Evolutionary conservation across 192 early-diverging fungal genomes (phyloP), one percentile per base, ranked within the genome.

Genomic region (Entophlyctis helioformis): DNA sequence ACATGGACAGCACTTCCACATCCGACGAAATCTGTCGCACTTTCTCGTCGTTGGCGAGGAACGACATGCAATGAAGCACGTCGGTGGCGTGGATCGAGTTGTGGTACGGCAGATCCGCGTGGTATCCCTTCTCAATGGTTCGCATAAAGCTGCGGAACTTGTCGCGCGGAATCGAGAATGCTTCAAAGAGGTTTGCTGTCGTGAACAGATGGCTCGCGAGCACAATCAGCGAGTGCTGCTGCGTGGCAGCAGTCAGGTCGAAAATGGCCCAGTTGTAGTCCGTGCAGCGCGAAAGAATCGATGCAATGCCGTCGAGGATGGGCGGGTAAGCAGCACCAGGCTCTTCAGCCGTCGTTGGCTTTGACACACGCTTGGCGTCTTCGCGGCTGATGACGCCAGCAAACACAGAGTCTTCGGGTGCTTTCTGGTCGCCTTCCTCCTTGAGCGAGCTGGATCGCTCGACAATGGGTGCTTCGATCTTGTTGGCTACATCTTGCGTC

Each of bases 11-110:
- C 11, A 71, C 29, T 29, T 78, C 75, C n/a, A 60, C 24, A 32
- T 71, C 71, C 23, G 59, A 48, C 23, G 52, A 39, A 6, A 44
- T 38, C 11, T 50, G 18, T 12, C 46, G 49, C 13, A 73, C 31
- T 13, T 23, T 45, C 19, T 60, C 53, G 7, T 36, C 29, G 42
- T 54, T 43, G 16, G 57, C 32, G 32, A 76, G 60, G 32, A 56
- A 64, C 31, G 56, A 53, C 9, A 59, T 64, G 23, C 54, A 54
- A 25, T 78, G 75, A 2, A 77, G 49, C 19, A 78, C 75, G 42
- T 78, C 75, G 24, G 59, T 53, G 3, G 75, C 75, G 46, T 78
- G 75, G 6, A 55, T 57, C 39, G 71, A 62, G 46, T 78, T 78
- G 46, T 78, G 75, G 42, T 71, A 74, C 22, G 71, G 67, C 11